Base-by-base conservation (phyloP, 2,329 filamentous ascomycete species). In the Monilinia fructicola region DNA sequence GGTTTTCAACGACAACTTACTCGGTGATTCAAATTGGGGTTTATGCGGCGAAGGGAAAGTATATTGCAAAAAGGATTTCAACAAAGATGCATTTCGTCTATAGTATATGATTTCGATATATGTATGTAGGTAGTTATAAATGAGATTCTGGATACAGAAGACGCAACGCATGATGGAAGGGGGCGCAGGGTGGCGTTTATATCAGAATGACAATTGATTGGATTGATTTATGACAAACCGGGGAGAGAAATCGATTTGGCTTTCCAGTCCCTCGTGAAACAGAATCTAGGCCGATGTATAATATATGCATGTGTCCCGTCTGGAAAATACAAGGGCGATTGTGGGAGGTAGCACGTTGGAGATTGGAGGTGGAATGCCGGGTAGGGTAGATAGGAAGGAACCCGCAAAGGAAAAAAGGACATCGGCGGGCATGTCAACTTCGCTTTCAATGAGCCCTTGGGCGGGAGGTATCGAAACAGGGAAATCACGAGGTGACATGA, bases 141-240 rank as follows among this genome's bases (percentile, higher is more conserved):
- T 79, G 48, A 38, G 75, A 84, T 82, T 68, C 5, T 23, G 38
- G 50, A 64, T 28, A 23, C 9, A 52, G 35, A 44, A 18, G n/a
- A n/a, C 12, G n/a, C 3, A n/a, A 48, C 10, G 7, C 9, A 48
- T 21, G 21, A n/a, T n/a, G 21, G 44, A n/a, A 21, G 44, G 6
- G 44, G 46, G 26, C 82, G 69, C 90, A 87, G 1, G 92, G 26
- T 99, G 71, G 95, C 95, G 12, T 97, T 95, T 77, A 99, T 23
- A 48, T 18, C 42, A 60, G 42, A 59, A 59, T 59, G 55, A 44
- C 7, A 46, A 9, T 31, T 46, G 26, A 31, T 12, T 46, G 26
- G 12, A 28, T 44, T n/a, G 55, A 9, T 31, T 31, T n/a, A 18
- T 26, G 40, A 11, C 99, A 94, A 94, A 91, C 88, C 52, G 95